These are phyloP conservation scores for Candida germanica DNA, from an alignment of 805 yeast genomes.

Conservation along the genomic window DNA sequence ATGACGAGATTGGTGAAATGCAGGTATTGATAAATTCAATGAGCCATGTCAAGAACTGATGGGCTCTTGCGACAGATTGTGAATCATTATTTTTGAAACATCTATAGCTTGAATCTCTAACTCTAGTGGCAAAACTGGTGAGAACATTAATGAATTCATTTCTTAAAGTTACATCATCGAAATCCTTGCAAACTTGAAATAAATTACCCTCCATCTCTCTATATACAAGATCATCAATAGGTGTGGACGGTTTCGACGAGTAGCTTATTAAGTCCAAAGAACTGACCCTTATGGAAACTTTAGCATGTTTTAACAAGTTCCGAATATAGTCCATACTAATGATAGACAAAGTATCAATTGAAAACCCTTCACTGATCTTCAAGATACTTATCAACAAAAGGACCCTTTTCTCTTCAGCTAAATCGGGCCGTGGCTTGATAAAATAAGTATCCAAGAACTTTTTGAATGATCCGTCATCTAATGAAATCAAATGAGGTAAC, in stretches of 20 bases:
- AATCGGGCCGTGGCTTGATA: background rate
- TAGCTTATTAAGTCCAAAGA: slow-evolving; percentile 6
- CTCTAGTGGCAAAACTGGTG: slow-evolving; percentile 58
- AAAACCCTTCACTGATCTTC: slow-evolving; percentile 62
- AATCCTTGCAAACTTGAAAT: slow-evolving; percentile 3
- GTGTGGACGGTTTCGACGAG: slow-evolving; percentile 37
- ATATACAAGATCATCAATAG: slow-evolving; percentile 46
- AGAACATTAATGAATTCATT: slow-evolving; percentile 61
- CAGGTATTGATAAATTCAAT: slow-evolving; percentile 44
- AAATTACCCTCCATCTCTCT: slow-evolving; percentile 38
- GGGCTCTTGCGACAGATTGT: background rate
- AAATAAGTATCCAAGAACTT: slow-evolving; percentile 29
- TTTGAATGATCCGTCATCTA: slow-evolving; percentile 43
- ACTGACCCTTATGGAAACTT: slow-evolving; percentile 5
- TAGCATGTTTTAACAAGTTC: slow-evolving; percentile 1
- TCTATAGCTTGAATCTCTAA: slow-evolving; percentile 67
- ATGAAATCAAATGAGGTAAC: slow-evolving; percentile 59
- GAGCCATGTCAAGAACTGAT: slow-evolving; percentile 39
- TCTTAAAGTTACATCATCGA: slow-evolving; percentile 46
- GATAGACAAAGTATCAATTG: slow-evolving; percentile 11
- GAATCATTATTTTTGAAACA: slow-evolving; percentile 26
- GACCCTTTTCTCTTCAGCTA: slow-evolving; percentile 16
- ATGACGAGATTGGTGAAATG: slow-evolving; percentile 47
- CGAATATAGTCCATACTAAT: slow-evolving; percentile 43
- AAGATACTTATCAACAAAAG: slow-evolving; percentile 51